Evolutionary conservation across 2,329 filamentous ascomycete genomes (phyloP), one percentile per base, ranked within the genome.

Genomic region (Tolypocladium tropicale): DNA sequence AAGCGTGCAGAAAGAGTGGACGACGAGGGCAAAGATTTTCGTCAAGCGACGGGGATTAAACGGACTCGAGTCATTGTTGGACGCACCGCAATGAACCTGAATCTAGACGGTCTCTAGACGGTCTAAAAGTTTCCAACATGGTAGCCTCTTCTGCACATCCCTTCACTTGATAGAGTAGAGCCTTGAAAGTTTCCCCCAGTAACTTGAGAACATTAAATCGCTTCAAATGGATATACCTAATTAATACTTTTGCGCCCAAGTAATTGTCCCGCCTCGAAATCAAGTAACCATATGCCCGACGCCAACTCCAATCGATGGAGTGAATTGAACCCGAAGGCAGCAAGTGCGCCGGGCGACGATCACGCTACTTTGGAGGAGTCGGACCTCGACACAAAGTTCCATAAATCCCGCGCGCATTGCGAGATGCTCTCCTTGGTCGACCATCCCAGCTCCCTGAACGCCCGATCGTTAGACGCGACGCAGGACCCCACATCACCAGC

Each of bases 401-500:
- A 70, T 53, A 70, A 55, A 54, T 70, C 67, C 30, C 59, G 59
- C 16, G 68, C 68, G 57, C 68, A 70, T 58, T 67, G 63, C 36
- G 62, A 56, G 53, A 70, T 64, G 59, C 61, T 67, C 64, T 69
- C 67, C 39, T 53, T 54, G 11, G 56, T 48, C 33, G 34, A 39
- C 75, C 75, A 78, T n/a, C 71, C 74, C 7, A 77, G 66, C 62
- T 78, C 75, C 6, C 63, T 60, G 39, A 63, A 62, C 2, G 75
- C 75, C 25, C 72, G 68, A 23, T 66, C 64, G 18, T 71, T 71
- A 53, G 68, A 70, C 1, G 75, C 76, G 1, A 76, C 72, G 54
- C 74, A 76, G 43, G 66, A 67, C 37, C 73, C 74, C 3, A 77
- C 72, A 58, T 78, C 75, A 4, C 75, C 75, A 14, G 65, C 65